Evolutionary conservation across 805 yeast species (phyloP).

Genomic region (Candida hispaniensis): DNA sequence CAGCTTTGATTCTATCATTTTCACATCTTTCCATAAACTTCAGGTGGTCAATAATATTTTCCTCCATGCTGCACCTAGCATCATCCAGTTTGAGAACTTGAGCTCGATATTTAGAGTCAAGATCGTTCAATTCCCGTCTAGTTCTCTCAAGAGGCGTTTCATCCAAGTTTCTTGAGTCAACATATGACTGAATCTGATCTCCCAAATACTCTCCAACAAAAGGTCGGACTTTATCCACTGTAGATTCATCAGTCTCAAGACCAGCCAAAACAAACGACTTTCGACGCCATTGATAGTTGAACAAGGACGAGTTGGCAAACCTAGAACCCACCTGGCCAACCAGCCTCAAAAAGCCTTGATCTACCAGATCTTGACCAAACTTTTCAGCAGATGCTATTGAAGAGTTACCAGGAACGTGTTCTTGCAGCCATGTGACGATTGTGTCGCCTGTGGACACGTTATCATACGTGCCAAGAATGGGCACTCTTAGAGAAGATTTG

Average conservation of each 20-base stretch:
- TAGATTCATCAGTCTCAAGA: constrained; percentile 18
- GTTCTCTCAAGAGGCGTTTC: constrained; percentile 43
- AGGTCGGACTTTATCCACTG: constrained; percentile 17
- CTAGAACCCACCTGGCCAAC: constrained; percentile 50
- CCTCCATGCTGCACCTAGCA: constrained; percentile 64
- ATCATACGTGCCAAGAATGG: constrained; percentile 58
- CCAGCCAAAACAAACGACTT: constrained; percentile 49
- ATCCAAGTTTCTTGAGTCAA: constrained; percentile 28
- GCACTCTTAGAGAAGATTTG: constrained; percentile 44
- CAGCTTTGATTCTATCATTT: constrained; percentile 60
- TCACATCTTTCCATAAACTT: constrained; percentile 77
- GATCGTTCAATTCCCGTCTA: constrained; percentile 44
- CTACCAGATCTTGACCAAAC: constrained; percentile 62
- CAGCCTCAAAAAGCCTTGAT: constrained; percentile 47
- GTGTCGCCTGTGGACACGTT: constrained; percentile 51
- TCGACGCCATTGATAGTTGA: constrained; percentile 73
- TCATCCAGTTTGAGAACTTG: constrained; percentile 51
- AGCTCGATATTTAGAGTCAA: constrained; percentile 47
- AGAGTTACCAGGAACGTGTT: constrained; percentile 31
- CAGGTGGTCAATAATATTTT: constrained; percentile 54
- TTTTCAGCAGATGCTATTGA: constrained; percentile 51
- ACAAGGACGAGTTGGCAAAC: constrained; percentile 66
- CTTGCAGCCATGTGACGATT: constrained; percentile 50
- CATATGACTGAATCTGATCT: constrained; percentile 24
- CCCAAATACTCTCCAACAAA: constrained; percentile 28